Evolutionary conservation across 2,329 filamentous ascomycete species (phyloP).

Genomic region (Colletotrichum tamarilloi): DNA sequence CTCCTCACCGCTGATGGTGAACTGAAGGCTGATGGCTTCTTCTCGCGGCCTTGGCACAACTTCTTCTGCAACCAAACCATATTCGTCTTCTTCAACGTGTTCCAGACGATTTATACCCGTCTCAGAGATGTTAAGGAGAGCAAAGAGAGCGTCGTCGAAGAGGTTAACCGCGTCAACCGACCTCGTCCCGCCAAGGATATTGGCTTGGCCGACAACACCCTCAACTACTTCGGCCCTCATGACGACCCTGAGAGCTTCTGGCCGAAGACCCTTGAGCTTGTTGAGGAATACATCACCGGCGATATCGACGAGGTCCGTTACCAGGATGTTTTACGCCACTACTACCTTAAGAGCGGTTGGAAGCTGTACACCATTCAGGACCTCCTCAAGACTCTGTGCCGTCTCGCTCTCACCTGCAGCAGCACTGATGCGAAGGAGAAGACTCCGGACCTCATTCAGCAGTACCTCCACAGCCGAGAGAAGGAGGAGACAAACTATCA

Average conservation of each 20-base stretch:
- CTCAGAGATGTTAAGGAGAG: constrained; percentile 86
- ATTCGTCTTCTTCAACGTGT: constrained; percentile 94
- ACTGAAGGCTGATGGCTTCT: constrained; percentile 82
- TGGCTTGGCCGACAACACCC: constrained; percentile 81
- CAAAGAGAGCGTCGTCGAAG: constrained; percentile 77
- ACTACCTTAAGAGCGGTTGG: constrained; percentile 92
- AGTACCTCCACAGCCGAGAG: constrained; percentile 85
- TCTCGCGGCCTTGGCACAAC: constrained; percentile 84
- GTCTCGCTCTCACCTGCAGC: constrained; percentile 85
- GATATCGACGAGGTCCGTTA: constrained; percentile 86
- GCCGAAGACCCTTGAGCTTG: constrained; percentile 83
- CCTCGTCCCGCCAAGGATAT: constrained; percentile 86
- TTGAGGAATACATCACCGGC: constrained; percentile 86
- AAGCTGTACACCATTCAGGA: constrained; percentile 94
- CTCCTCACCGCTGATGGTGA: constrained; percentile 69
- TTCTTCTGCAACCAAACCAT: constrained; percentile 93
- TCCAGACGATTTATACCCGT: constrained; percentile 89
- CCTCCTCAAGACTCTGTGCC: constrained; percentile 82
- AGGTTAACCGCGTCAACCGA: constrained; percentile 78
- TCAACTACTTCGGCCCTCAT: constrained; percentile 79
- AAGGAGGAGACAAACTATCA: constrained; percentile 90
- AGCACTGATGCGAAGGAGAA: constrained; percentile 91
- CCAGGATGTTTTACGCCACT: constrained; percentile 91
- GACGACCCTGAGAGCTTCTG: constrained; percentile 78
- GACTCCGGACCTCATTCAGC: constrained; percentile 87